These are phyloP conservation scores for Zalaria sp. DNA, from an alignment of 2,329 filamentous ascomycete genomes.

Conservation along the genomic window DNA sequence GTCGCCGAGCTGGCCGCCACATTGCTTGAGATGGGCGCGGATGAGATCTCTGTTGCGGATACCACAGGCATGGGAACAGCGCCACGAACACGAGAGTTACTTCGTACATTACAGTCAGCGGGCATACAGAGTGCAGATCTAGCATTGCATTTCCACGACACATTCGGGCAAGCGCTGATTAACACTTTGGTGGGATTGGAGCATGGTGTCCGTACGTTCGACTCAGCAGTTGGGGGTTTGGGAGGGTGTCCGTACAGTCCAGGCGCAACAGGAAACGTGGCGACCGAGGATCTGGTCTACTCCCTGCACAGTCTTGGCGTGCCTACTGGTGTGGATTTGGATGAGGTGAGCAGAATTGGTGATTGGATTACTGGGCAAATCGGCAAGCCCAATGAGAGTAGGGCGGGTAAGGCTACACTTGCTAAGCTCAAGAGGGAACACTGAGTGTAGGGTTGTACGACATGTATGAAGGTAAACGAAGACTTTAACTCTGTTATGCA, in stretches of 20 bases:
- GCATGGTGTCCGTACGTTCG: slow-evolving; percentile 65
- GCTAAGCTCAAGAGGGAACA: slow-evolving; percentile 2
- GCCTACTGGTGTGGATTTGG: slow-evolving; percentile 57
- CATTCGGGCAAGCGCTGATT: slow-evolving; percentile 72
- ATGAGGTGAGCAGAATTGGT: slow-evolving; percentile 53
- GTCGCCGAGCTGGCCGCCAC: slow-evolving; percentile 48
- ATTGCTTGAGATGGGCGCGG: slow-evolving; percentile 72
- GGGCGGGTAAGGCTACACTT: slow-evolving; percentile 48
- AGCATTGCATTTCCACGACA: slow-evolving; percentile 81
- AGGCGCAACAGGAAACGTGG: slow-evolving; percentile 74
- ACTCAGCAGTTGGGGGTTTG: slow-evolving; percentile 64
- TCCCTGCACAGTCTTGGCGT: slow-evolving; percentile 59
- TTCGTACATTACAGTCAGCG: slow-evolving; percentile 50
- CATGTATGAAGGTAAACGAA: not conserved
- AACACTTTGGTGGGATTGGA: slow-evolving; percentile 67
- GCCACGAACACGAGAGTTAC: slow-evolving; percentile 50
- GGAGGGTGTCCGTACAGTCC: slow-evolving; percentile 78
- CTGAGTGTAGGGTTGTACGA: not conserved
- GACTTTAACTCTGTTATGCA: no score
- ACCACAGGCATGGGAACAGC: slow-evolving; percentile 84
- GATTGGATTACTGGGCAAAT: slow-evolving; percentile 56
- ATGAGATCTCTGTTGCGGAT: slow-evolving; percentile 81
- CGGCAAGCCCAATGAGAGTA: slow-evolving; percentile 48
- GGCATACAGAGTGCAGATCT: slow-evolving; percentile 57
- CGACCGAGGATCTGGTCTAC: slow-evolving; percentile 73